Conservation (phyloP, 208 protist species). For the Trypanosomatidae sp. region DNA sequence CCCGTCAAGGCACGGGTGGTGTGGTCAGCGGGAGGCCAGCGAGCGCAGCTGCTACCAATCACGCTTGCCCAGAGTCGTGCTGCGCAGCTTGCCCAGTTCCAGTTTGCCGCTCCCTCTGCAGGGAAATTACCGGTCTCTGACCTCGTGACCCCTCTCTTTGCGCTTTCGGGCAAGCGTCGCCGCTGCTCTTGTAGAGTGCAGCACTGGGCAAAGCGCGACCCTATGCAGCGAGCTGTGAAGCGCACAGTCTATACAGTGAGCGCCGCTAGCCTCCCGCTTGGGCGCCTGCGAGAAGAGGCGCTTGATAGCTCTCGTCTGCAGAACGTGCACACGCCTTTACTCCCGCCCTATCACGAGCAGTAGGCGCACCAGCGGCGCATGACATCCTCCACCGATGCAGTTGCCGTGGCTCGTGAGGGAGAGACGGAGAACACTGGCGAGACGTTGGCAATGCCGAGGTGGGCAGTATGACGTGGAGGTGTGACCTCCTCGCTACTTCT, state of each 20-base stretch:
- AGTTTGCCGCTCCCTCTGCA: not conserved
- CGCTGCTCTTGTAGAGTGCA: not conserved
- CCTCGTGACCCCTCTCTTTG: not conserved
- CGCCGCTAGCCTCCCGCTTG: not conserved
- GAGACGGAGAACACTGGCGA: not conserved
- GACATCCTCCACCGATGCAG: not conserved
- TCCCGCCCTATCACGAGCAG: not conserved
- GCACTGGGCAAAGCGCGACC: constrained; percentile 20
- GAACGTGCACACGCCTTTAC: not conserved
- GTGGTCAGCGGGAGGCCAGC: not conserved
- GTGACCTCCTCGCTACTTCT: not conserved
- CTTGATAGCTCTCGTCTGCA: not conserved
- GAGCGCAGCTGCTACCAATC: not conserved
- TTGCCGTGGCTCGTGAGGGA: not conserved
- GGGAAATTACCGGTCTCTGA: no score
- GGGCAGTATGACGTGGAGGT: not conserved
- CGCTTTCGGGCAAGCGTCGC: not conserved
- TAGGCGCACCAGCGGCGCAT: not conserved
- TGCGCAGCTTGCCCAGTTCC: not conserved
- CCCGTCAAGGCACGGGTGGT: not conserved
- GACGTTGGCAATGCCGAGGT: not conserved
- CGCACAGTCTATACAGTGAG: constrained; percentile 23
- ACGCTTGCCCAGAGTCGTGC: not conserved
- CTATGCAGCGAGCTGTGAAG: constrained; percentile 25
- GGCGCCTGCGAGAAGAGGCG: not conserved